Percentiles rank a stretch among this genome's conserved stretches.
These are phyloP conservation scores for Podospora pseudopauciseta DNA, from an alignment of 495 filamentous ascomycete genomes.

Conservation along the genomic window DNA sequence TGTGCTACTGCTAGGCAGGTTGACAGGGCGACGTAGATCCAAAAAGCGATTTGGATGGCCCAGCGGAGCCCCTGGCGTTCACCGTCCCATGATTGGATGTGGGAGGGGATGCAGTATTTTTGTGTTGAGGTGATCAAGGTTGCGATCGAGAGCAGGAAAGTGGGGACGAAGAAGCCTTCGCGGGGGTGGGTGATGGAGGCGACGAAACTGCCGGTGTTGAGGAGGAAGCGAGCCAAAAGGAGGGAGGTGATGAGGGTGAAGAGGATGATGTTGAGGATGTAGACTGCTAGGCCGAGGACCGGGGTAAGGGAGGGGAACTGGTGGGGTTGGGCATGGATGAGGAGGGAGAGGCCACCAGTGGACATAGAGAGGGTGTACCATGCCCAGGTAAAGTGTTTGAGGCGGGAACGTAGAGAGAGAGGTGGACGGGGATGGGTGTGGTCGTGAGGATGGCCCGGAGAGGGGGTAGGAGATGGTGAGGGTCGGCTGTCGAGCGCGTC, in stretches of 20 bases:
- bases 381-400: conserved; percentile 69
- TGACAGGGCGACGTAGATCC: conserved; percentile 48
- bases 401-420: conserved; percentile 34
- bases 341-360: conserved; percentile 61
- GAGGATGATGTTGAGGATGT: conserved; percentile 59
- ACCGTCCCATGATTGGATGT: conserved; percentile 15
- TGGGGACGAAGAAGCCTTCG: conserved; percentile 66
- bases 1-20: conserved; percentile 48
- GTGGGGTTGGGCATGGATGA: conserved; percentile 57
- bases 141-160: conserved; percentile 63
- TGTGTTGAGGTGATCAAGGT: conserved; percentile 60
- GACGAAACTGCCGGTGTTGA: conserved; percentile 49
- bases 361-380: conserved; percentile 71
- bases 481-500: neutral
- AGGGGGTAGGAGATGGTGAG: neutral
- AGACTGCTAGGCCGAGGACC: conserved; percentile 57
- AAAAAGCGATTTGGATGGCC: conserved; percentile 48
- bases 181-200: conserved; percentile 57
- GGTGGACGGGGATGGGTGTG: conserved; percentile 10
- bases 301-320: conserved; percentile 54
- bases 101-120: conserved; percentile 51
- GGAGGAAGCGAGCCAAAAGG: conserved; percentile 55
- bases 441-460: neutral
- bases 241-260: conserved; percentile 52
- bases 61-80: conserved; percentile 36